Evolutionary conservation across 805 yeast genomes (phyloP), one percentile per base, ranked within the genome.

Genomic region (Monosporozyma aquatica): DNA sequence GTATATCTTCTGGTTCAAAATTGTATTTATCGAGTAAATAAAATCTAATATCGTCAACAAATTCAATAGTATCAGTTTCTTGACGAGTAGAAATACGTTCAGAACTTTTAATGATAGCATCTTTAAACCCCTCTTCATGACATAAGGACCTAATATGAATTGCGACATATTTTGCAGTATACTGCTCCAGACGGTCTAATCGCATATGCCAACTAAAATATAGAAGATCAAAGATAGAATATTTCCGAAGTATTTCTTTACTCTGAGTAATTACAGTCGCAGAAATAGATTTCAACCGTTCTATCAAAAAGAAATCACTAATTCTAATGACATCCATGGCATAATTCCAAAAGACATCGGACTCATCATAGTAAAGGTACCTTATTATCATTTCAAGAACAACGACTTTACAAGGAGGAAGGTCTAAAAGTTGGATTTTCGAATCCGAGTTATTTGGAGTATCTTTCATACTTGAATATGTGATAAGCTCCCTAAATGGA

Each of bases 1-100:
- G 51, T n/a, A 55, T 36, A 37, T 57, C 62, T 46, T 48, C 64
- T 2, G 51, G 48, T 30, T 59, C 62, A 33, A 61, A 44, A 7
- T 53, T 52, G 40, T 60, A 53, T 37, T 57, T 59, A 36, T 57
- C 48, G 13, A 60, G 42, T 37, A 84, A 58, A 48, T 78, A 80
- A 58, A 71, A 84, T 48, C 87, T 66, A 9, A 84, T 78, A 62
- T 83, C 94, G 59, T 83, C 95, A 22, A 84, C 67, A 50, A 84
- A 64, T 52, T 84, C 95, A 54, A 84, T 80, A 1, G 90, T 80
- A 62, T 84, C 95, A 0, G 83, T 80, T 46, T 78, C 85, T 50
- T 84, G 78, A 54, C 92, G 70, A 13, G 57, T 61, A 17, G 70
- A 53, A 39, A 84, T 82, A 50, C 85, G 64, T 13, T 53, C 48